phyloP scores from a whole-genome alignment of 441 rosid genomes.

The Cnidoscolus chayamansa region DNA sequence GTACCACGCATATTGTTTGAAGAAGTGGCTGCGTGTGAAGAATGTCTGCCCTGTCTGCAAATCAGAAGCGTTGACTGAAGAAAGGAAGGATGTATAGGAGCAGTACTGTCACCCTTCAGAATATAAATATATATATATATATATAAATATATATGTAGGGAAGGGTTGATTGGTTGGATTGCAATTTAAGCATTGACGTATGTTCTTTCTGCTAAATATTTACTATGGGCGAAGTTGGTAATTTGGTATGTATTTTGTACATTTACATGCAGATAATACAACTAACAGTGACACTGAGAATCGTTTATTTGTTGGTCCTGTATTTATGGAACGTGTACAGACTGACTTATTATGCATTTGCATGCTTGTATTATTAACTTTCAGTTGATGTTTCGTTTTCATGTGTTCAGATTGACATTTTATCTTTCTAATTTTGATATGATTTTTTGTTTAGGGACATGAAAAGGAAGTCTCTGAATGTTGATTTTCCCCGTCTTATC shows the following conservation, averaged over 20 bases:
- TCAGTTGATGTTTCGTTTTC: not conserved
- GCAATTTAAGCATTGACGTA: constrained; percentile 13
- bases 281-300: constrained; percentile 29
- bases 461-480: too few relatives aligned
- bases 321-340: constrained; percentile 54
- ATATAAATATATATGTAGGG: constrained; percentile 12
- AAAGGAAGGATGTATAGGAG: constrained; percentile 26
- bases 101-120: not conserved
- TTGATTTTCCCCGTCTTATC: too few relatives aligned
- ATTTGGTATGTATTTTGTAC: constrained; percentile 41
- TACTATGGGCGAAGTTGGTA: constrained; percentile 22
- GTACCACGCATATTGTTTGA: constrained; percentile 78
- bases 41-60: constrained; percentile 89
- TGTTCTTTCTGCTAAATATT: constrained; percentile 24
- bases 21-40: constrained; percentile 81
- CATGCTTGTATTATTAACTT: constrained; percentile 26
- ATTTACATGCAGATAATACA: constrained; percentile 46
- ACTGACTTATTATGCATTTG: constrained; percentile 32
- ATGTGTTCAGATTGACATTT: not conserved
- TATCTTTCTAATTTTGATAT: not conserved
- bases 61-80: constrained; percentile 56
- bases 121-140: constrained; percentile 1
- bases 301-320: constrained; percentile 42
- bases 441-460: not conserved
- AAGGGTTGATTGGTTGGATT: constrained; percentile 20